Evolutionary conservation across 23 red algal species (phyloP).

Genomic region (Cyanidium caldarium): DNA sequence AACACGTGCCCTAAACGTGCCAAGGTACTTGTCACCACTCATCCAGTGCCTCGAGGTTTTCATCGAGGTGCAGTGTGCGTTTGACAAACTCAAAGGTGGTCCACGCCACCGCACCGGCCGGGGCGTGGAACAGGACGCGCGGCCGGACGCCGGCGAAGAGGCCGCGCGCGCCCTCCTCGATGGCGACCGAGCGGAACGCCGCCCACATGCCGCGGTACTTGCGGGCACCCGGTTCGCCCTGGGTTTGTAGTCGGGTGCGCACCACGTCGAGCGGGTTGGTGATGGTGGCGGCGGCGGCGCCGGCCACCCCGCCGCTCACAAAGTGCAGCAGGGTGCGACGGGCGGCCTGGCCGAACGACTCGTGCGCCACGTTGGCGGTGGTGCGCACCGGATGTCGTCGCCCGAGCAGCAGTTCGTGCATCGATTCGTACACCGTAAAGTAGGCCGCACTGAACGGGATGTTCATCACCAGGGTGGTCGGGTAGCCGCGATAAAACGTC

Average conservation of each 20-base stretch:
- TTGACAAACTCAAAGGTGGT: constrained; percentile 81
- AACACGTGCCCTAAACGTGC: no score
- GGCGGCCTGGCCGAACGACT: not conserved
- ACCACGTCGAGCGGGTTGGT: constrained; percentile 94
- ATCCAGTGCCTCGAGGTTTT: not conserved
- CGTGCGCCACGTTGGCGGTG: not conserved
- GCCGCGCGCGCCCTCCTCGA: constrained; percentile 47
- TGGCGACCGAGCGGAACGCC: constrained; percentile 32
- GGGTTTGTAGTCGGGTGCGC: constrained; percentile 82
- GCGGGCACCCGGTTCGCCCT: constrained; percentile 85
- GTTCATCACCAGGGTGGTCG: constrained; percentile 78
- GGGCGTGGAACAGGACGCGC: constrained; percentile 72
- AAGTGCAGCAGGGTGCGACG: constrained; percentile 20
- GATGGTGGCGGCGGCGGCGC: constrained; percentile 36
- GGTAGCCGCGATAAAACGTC: constrained; percentile 73
- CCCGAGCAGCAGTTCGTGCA: constrained; percentile 21
- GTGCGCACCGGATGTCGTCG: not conserved
- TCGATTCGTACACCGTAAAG: constrained; percentile 51
- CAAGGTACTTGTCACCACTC: not conserved
- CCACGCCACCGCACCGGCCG: constrained; percentile 79
- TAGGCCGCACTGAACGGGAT: constrained; percentile 71
- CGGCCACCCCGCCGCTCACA: constrained; percentile 44
- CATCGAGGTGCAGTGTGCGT: constrained; percentile 19
- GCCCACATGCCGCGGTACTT: constrained; percentile 47
- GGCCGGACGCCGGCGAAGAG: constrained; percentile 54